phyloP scores from a whole-genome alignment of 495 filamentous ascomycete genomes.

The Staphylotrichum longicolle region DNA sequence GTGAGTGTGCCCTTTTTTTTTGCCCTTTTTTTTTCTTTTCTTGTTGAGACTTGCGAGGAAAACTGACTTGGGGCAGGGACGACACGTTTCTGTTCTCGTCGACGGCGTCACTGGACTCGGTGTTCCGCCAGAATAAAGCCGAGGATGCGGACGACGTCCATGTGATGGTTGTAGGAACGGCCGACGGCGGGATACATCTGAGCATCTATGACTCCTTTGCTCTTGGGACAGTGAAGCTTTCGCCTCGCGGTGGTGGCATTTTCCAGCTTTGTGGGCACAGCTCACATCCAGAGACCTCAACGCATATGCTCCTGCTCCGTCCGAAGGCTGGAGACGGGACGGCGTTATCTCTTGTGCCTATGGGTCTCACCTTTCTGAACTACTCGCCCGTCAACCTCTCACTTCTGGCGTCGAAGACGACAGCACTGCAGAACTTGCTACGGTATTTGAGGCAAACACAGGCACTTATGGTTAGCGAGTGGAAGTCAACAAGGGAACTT shows the following conservation, averaged over 20 bases:
- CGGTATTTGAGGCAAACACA: constrained; percentile 78
- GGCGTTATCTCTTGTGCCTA: constrained; percentile 63
- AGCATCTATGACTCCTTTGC: constrained; percentile 89
- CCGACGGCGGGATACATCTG: constrained; percentile 74
- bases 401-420: constrained; percentile 79
- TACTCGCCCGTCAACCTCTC: constrained; percentile 77
- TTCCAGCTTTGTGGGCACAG: constrained; percentile 58
- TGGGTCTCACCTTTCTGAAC: constrained; percentile 79
- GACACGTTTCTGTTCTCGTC: constrained; percentile 66
- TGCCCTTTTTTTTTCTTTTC: background rate
- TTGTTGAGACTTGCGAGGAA: background rate
- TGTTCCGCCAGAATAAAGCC: constrained; percentile 61
- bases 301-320: constrained; percentile 68
- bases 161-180: constrained; percentile 75
- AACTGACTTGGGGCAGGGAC: constrained; percentile 48
- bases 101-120: constrained; percentile 65
- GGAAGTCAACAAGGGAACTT: constrained; percentile 78
- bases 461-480: constrained; percentile 69
- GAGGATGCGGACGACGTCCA: constrained; percentile 71
- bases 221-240: constrained; percentile 64
- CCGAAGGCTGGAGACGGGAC: constrained; percentile 28
- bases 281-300: constrained; percentile 70
- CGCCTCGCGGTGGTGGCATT: constrained; percentile 8
- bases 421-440: constrained; percentile 79
- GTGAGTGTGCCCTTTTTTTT: constrained; percentile 39